Evolutionary conservation across 2,329 filamentous ascomycete genomes (phyloP), one percentile per base, ranked within the genome.

Genomic region (Ophioceras dolichostomum): DNA sequence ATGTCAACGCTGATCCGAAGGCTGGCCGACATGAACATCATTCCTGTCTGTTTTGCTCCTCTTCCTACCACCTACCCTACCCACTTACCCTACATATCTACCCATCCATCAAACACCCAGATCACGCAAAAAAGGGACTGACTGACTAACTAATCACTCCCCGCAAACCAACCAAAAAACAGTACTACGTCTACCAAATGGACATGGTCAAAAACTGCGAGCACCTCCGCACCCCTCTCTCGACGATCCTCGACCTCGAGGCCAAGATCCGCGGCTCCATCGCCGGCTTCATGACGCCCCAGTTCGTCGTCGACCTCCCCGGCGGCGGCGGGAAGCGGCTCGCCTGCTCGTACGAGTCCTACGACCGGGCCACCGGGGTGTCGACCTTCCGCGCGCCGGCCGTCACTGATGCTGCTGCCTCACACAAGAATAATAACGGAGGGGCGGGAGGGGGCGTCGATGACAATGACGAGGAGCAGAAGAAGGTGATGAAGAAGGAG

Each of bases 121-220:
- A n/a, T n/a, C n/a, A n/a, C n/a, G n/a, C n/a, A n/a, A n/a, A n/a
- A n/a, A n/a, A n/a, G n/a, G n/a, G n/a, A n/a, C n/a, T n/a, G n/a
- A n/a, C n/a, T n/a, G n/a, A n/a, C n/a, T n/a, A n/a, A n/a, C n/a
- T n/a, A n/a, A n/a, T n/a, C n/a, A n/a, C n/a, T n/a, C n/a, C n/a
- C n/a, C n/a, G n/a, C n/a, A n/a, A n/a, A n/a, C n/a, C n/a, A n/a
- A n/a, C n/a, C n/a, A n/a, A n/a, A n/a, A n/a, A 14, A 28, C 44
- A 74, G 67, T 79, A 79, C 51, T 80, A 80, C 46, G 67, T 80
- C 36, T 80, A 79, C 51, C 73, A 78, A 48, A 70, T 69, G 33
- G 76, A 80, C 50, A 73, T 79, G 66, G 71, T 78, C 8, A 54
- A 60, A 20, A 69, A 66, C 32, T 61, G 73, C 3, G 76, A 80